Evolutionary conservation across 2,329 filamentous ascomycete species (phyloP), one percentile per base, ranked within the genome.

Genomic region (Penicillium verrucosum): DNA sequence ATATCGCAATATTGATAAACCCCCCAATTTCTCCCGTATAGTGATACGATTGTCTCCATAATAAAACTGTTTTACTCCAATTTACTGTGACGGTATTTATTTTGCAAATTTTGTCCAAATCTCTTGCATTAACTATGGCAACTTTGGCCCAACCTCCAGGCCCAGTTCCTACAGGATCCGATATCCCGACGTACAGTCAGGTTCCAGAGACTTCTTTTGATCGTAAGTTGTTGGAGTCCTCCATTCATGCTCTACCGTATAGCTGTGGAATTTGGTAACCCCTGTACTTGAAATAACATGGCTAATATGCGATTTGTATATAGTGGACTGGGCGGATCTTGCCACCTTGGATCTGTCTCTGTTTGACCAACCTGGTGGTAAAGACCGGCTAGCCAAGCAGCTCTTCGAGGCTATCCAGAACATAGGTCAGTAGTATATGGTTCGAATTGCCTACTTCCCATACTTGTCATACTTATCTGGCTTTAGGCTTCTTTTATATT

Each of bases 401-500:
- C 75, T 85, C 0, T 75, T 78, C 32, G 77, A 83, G 25, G 82
- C 81, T 2, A 77, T 81, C 21, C 72, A 78, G 21, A 73, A 75
- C 14, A 73, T 78, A 37, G 65, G 65, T 66, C 2, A 45, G 52
- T 46, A 27, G 1, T 30, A 80, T 14, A 44, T 4, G 5, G 1
- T 5, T 27, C 4, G 25, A 4, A 3, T 2, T 21, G 1, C 1
- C 3, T 2, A 3, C 1, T 14, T 14, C n/a, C 4, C 1, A n/a
- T 23, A 0, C 4, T 38, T 40, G 11, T 9, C 72, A 54, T 69
- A n/a, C 30, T 55, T 25, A 55, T 14, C 2, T 14, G 2, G 9
- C 9, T 11, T 7, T 72, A 51, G 81, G 83, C 0, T 83, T 86
- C 73, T 86, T 86, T 70, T 85, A 85, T 58, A 78, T 86, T 30